phyloP scores from a whole-genome alignment of 257 asterid genomes.

The Lavandula angustifolia region DNA sequence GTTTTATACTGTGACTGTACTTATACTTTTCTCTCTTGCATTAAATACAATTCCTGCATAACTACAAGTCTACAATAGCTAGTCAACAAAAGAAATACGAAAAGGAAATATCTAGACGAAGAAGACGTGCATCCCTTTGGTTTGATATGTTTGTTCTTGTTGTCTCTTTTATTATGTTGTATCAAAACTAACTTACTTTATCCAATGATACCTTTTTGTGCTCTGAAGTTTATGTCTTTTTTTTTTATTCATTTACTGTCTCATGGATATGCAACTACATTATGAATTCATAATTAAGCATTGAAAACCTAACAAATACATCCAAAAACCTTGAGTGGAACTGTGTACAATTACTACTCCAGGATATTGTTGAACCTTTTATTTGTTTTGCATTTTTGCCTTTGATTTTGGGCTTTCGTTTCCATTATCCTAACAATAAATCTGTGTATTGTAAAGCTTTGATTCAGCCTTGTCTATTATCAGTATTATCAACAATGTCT shows the following conservation, averaged over 20 bases:
- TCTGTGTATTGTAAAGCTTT: not conserved
- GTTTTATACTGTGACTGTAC: not conserved
- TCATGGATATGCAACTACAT: not conserved
- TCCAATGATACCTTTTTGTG: not conserved
- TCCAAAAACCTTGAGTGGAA: slow-evolving; percentile 1
- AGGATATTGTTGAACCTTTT: not conserved
- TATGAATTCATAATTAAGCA: not conserved
- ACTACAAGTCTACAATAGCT: slow-evolving; percentile 11
- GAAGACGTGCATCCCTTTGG: not conserved
- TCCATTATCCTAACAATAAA: not conserved
- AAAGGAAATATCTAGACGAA: not conserved
- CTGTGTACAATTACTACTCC: not conserved
- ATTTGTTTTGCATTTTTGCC: not conserved
- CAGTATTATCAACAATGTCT: slow-evolving; percentile 4
- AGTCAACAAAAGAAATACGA: not conserved
- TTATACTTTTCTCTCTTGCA: not conserved
- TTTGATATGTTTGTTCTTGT: not conserved
- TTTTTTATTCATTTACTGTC: not conserved
- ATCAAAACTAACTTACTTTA: not conserved
- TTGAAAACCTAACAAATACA: not conserved
- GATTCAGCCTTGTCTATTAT: not conserved
- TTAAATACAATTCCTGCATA: not conserved
- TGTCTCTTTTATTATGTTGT: not conserved
- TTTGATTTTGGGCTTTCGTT: not conserved
- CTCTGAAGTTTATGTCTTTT: not conserved